Conservation (phyloP, 768 basidiomycete species). For the Clathrus columnatus region DNA sequence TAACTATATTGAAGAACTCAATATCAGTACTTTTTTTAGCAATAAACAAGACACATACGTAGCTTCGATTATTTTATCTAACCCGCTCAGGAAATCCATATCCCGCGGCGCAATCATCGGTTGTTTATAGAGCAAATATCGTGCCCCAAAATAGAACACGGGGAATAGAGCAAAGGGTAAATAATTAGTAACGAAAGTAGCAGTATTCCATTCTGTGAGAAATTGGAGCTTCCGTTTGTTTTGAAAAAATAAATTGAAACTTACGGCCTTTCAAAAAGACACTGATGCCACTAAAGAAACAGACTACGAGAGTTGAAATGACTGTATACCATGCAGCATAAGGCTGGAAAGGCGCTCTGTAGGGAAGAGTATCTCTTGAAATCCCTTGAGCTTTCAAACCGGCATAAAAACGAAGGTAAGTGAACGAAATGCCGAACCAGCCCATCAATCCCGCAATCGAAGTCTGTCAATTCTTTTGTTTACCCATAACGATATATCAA, state of each 20-base stretch:
- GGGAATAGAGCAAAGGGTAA: constrained; percentile 16
- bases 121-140: constrained; percentile 41
- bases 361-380: constrained; percentile 65
- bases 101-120: constrained; percentile 41
- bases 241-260: background rate
- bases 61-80: constrained; percentile 63
- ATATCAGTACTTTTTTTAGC: background rate
- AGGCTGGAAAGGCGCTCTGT: constrained; percentile 52
- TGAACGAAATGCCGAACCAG: constrained; percentile 71
- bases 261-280: constrained; percentile 15
- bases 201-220: constrained; percentile 12
- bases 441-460: constrained; percentile 54
- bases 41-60: constrained; percentile 29
- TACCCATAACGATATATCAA: background rate
- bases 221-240: background rate
- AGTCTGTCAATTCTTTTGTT: constrained; percentile 19
- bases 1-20: constrained; percentile 19
- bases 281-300: constrained; percentile 27
- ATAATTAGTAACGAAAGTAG: constrained; percentile 17
- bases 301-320: constrained; percentile 39
- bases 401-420: constrained; percentile 77
- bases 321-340: constrained; percentile 59
- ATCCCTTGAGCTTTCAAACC: constrained; percentile 77
- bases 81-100: constrained; percentile 77
- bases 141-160: constrained; percentile 44